phyloP scores from a whole-genome alignment of 441 rosid genomes.

The Pelargonium fulgidum region DNA sequence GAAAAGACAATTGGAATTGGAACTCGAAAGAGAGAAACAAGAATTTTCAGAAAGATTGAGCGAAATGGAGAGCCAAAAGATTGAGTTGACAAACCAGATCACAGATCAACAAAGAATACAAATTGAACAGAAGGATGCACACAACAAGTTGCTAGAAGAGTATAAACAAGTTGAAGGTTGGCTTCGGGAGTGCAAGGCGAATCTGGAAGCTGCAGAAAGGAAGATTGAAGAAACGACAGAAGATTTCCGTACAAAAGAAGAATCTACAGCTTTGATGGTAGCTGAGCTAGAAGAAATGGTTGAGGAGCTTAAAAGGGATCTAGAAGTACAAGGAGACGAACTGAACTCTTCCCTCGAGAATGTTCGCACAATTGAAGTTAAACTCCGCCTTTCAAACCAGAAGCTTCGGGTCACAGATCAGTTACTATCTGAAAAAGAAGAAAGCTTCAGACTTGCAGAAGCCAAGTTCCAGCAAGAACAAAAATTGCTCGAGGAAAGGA shows the following conservation, averaged over 20 bases:
- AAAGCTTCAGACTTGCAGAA: slow-evolving; percentile 49
- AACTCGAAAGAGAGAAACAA: slow-evolving; percentile 43
- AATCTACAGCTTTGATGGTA: slow-evolving; percentile 36
- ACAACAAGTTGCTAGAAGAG: slow-evolving; percentile 50
- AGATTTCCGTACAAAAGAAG: slow-evolving; percentile 38
- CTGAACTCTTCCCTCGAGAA: slow-evolving; percentile 43
- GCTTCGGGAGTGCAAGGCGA: slow-evolving; percentile 50
- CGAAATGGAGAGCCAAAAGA: slow-evolving; percentile 37
- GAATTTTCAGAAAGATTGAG: slow-evolving; percentile 35
- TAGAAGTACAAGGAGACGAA: slow-evolving; percentile 77
- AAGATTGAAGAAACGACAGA: slow-evolving; percentile 50
- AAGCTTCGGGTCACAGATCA: slow-evolving; percentile 89
- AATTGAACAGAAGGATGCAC: slow-evolving; percentile 46
- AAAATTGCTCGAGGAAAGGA: slow-evolving; percentile 44
- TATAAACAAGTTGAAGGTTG: slow-evolving; percentile 37
- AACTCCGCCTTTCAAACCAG: slow-evolving; percentile 88
- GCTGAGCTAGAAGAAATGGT: slow-evolving; percentile 47
- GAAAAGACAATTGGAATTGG: slow-evolving; percentile 39
- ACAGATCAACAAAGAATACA: slow-evolving; percentile 46
- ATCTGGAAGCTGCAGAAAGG: slow-evolving; percentile 51
- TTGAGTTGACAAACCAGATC: slow-evolving; percentile 30
- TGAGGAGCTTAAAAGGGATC: slow-evolving; percentile 59
- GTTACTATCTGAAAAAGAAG: slow-evolving; percentile 68
- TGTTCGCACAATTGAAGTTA: slow-evolving; percentile 57
- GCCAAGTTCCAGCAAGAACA: slow-evolving; percentile 54